Conservation (phyloP, 2,329 filamentous ascomycete genomes). For the Apiospora phragmitis region DNA sequence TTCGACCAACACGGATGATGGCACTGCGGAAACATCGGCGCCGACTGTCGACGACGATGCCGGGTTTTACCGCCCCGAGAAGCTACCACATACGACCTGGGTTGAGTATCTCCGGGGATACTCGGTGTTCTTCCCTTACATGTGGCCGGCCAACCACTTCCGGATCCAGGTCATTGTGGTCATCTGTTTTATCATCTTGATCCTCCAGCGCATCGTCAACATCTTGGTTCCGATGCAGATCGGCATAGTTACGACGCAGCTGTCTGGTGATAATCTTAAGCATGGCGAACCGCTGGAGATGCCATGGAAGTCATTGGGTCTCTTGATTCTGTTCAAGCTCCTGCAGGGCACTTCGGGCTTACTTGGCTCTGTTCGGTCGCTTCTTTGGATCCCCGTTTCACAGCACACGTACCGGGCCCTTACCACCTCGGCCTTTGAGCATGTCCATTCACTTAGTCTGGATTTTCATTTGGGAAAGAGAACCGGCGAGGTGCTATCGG, state of each 20-base stretch:
- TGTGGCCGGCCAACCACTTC: slow-evolving; percentile 84
- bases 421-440: slow-evolving; percentile 93
- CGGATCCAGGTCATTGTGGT: slow-evolving; percentile 77
- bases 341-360: slow-evolving; percentile 88
- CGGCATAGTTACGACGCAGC: slow-evolving; percentile 73
- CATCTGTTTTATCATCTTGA: slow-evolving; percentile 77
- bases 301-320: slow-evolving; percentile 72
- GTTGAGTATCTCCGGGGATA: slow-evolving; percentile 95
- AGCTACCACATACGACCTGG: slow-evolving; percentile 86
- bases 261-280: slow-evolving; percentile 54
- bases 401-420: slow-evolving; percentile 96
- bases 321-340: slow-evolving; percentile 78
- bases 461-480: slow-evolving; percentile 97
- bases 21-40: slow-evolving; percentile 20
- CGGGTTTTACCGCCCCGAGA: slow-evolving; percentile 87
- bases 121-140: slow-evolving; percentile 90
- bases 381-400: slow-evolving; percentile 93
- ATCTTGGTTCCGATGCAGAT: slow-evolving; percentile 82
- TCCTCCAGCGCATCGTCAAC: slow-evolving; percentile 82
- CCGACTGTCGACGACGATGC: slow-evolving; percentile 59
- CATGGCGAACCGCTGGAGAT: slow-evolving; percentile 50
- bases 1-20: slow-evolving; percentile 2
- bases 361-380: slow-evolving; percentile 77
- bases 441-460: slow-evolving; percentile 91
- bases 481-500: slow-evolving; percentile 93